Evolutionary conservation across 192 early-diverging fungal species (phyloP).

Genomic region (Ambispora gerdemannii): DNA sequence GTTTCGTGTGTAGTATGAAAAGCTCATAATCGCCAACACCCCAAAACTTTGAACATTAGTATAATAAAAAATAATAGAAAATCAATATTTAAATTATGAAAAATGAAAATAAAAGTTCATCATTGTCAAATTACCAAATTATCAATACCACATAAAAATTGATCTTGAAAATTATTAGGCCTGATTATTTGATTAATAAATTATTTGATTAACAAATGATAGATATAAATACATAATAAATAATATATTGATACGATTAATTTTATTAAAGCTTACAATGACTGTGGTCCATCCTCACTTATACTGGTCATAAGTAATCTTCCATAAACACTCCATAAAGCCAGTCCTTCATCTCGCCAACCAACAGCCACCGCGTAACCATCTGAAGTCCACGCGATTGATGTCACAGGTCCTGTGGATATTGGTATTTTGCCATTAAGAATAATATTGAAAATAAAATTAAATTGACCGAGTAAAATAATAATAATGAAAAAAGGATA

Average conservation of each 20-base stretch:
- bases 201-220: not conserved
- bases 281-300: slow-evolving; percentile 45
- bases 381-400: slow-evolving; percentile 69
- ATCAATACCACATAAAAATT: slow-evolving; percentile 56
- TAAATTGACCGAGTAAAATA: no score
- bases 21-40: slow-evolving; percentile 63
- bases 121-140: slow-evolving; percentile 46
- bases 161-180: slow-evolving; percentile 50
- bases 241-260: no score
- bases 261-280: slow-evolving; percentile 39
- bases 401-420: slow-evolving; percentile 42
- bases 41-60: slow-evolving; percentile 59
- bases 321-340: slow-evolving; percentile 80
- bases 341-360: slow-evolving; percentile 60
- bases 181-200: slow-evolving; percentile 23
- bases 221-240: not conserved
- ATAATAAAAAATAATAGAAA: not conserved
- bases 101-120: not conserved
- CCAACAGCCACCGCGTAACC: slow-evolving; percentile 72
- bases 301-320: slow-evolving; percentile 54
- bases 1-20: slow-evolving; percentile 53
- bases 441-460: not conserved
- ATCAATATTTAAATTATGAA: not conserved
- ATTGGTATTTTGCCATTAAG: slow-evolving; percentile 16
- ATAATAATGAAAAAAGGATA: slow-evolving; percentile 24